These are phyloP conservation scores for Maudiozyma serrabonitensis DNA, from an alignment of 805 yeast genomes.

Conservation along the genomic window DNA sequence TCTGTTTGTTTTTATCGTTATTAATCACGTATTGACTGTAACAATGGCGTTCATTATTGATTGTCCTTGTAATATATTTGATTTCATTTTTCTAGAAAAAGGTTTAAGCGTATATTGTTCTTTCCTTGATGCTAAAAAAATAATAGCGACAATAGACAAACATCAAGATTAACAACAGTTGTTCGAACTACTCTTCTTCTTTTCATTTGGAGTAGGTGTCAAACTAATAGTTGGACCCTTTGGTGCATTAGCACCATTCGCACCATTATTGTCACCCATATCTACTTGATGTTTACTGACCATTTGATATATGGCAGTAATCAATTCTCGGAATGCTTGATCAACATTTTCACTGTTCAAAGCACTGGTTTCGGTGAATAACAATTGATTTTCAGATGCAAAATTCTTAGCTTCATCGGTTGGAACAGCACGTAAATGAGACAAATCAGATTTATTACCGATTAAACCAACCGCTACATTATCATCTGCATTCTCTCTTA, in stretches of 20 bases:
- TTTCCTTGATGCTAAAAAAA: neutral
- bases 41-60: too few relatives aligned
- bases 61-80: too few relatives aligned
- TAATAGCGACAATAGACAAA: neutral
- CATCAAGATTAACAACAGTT: constrained; percentile 52
- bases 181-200: constrained; percentile 40
- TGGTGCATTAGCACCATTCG: constrained; percentile 30
- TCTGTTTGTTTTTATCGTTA: too few relatives aligned
- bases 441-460: constrained; percentile 86
- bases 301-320: constrained; percentile 90
- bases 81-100: too few relatives aligned
- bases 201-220: constrained; percentile 87
- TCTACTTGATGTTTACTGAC: constrained; percentile 88
- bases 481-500: constrained; percentile 86
- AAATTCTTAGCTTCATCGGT: constrained; percentile 95
- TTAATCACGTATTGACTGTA: too few relatives aligned
- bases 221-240: constrained; percentile 86
- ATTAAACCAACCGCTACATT: constrained; percentile 91
- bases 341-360: constrained; percentile 92
- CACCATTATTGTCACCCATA: constrained; percentile 55
- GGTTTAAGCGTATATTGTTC: neutral
- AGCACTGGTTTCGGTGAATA: constrained; percentile 95
- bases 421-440: constrained; percentile 90
- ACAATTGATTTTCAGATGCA: constrained; percentile 82
- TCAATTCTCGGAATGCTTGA: constrained; percentile 82